Evolutionary conservation across 208 protist species (phyloP).

Genomic region (Blechomonas ayalai): DNA sequence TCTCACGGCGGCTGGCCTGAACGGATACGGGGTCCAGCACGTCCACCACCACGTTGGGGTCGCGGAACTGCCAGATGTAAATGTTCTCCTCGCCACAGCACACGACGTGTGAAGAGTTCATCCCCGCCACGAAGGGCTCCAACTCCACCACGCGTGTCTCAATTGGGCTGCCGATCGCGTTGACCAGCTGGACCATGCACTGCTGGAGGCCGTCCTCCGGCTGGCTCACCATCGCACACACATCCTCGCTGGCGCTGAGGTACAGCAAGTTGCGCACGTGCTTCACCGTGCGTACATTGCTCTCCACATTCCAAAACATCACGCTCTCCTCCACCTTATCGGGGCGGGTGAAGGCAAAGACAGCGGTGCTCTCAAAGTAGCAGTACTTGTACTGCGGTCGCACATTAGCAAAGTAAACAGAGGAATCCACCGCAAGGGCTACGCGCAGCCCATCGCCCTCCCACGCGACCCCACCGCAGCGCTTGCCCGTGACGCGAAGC

Average conservation of each 20-base stretch:
- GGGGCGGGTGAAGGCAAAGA: slow-evolving; percentile 87
- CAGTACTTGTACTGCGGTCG: slow-evolving; percentile 94
- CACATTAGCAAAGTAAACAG: slow-evolving; percentile 96
- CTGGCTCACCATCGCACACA: slow-evolving; percentile 87
- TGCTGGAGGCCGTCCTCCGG: slow-evolving; percentile 37
- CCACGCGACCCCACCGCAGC: slow-evolving; percentile 89
- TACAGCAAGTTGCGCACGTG: slow-evolving; percentile 82
- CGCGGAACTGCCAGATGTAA: slow-evolving; percentile 94
- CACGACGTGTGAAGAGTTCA: slow-evolving; percentile 92
- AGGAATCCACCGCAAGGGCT: slow-evolving; percentile 92
- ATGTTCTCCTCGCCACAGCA: slow-evolving; percentile 86
- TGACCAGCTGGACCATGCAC: slow-evolving; percentile 90
- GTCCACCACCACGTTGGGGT: slow-evolving; percentile 65
- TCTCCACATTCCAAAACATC: slow-evolving; percentile 94
- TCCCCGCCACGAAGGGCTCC: slow-evolving; percentile 77
- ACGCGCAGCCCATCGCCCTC: slow-evolving; percentile 92
- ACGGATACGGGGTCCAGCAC: slow-evolving; percentile 76
- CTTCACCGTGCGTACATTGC: slow-evolving; percentile 86
- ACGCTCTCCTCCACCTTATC: slow-evolving; percentile 92
- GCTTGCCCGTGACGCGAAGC: slow-evolving; percentile 83
- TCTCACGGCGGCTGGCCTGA: slow-evolving; percentile 64
- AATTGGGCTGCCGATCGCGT: slow-evolving; percentile 92
- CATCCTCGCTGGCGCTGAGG: slow-evolving; percentile 65
- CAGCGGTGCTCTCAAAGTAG: slow-evolving; percentile 90
- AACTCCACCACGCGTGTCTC: slow-evolving; percentile 90